These are phyloP conservation scores for Albophoma yamanashiensis DNA, from an alignment of 2,329 filamentous ascomycete species.

Conservation along the genomic window DNA sequence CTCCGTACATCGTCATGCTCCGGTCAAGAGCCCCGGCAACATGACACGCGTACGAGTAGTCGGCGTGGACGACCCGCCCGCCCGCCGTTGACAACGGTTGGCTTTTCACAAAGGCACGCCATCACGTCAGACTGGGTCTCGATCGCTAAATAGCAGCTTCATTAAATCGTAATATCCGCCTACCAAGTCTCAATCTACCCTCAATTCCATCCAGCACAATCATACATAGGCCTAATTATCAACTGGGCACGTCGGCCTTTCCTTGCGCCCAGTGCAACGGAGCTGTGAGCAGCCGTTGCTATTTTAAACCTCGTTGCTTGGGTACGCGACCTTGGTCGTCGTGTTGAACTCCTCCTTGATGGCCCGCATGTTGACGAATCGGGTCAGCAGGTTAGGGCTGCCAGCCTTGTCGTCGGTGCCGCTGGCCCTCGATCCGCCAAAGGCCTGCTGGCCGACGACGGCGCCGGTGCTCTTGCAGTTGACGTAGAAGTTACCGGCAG, in stretches of 20 bases:
- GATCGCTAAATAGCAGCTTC: neutral
- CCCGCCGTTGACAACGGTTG: neutral
- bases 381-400: constrained; percentile 49
- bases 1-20: neutral
- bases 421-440: constrained; percentile 56
- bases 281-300: neutral
- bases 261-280: neutral
- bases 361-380: constrained; percentile 56
- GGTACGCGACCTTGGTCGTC: constrained; percentile 54
- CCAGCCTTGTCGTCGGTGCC: constrained; percentile 68
- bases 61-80: neutral
- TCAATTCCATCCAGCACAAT: neutral
- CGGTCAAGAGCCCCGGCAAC: neutral
- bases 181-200: neutral
- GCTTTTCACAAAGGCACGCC: neutral
- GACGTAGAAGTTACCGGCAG: constrained; percentile 77
- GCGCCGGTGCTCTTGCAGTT: constrained; percentile 74
- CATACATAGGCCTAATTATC: neutral
- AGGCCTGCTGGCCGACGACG: constrained; percentile 63
- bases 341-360: constrained; percentile 68
- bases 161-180: neutral
- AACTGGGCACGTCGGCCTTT: neutral
- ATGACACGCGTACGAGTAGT: no score
- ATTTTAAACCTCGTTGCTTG: constrained; percentile 54
- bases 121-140: neutral